These are phyloP conservation scores for Ascochyta clinopodiicola DNA, from an alignment of 2,329 filamentous ascomycete genomes.

Conservation along the genomic window DNA sequence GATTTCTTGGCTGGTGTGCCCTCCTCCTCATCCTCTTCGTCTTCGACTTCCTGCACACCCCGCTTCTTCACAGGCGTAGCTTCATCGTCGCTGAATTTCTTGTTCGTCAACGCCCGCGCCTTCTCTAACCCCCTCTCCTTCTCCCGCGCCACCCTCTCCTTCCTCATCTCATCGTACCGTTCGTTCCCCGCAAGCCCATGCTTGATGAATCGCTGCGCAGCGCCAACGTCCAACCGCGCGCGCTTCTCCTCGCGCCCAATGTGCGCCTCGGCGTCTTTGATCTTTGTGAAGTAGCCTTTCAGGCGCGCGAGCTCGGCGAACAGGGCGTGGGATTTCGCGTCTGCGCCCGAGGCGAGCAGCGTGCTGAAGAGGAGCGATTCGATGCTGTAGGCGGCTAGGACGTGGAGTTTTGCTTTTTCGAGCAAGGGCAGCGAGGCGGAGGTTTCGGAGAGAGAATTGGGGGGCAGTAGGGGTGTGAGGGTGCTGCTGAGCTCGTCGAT, in stretches of 20 bases:
- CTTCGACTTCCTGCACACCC: background rate
- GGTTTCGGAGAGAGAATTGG: slow-evolving; percentile 67
- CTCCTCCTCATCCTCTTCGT: background rate
- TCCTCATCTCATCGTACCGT: slow-evolving; percentile 50
- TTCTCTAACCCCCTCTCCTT: slow-evolving; percentile 34
- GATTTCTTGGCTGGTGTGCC: background rate
- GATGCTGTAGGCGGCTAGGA: slow-evolving; percentile 85
- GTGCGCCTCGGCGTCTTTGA: slow-evolving; percentile 71
- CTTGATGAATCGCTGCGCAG: slow-evolving; percentile 81
- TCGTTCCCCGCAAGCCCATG: slow-evolving; percentile 70
- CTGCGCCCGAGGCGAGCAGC: slow-evolving; percentile 75
- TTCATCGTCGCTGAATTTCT: slow-evolving; percentile 32
- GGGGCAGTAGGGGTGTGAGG: slow-evolving; percentile 74
- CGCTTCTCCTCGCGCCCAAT: slow-evolving; percentile 58
- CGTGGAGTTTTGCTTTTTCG: slow-evolving; percentile 92
- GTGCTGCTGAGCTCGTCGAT: slow-evolving; percentile 79
- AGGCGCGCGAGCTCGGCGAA: slow-evolving; percentile 86
- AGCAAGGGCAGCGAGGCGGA: slow-evolving; percentile 85
- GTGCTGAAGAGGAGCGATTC: slow-evolving; percentile 89
- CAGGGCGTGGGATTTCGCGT: slow-evolving; percentile 84
- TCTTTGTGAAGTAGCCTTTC: slow-evolving; percentile 91
- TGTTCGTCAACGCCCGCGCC: slow-evolving; percentile 28
- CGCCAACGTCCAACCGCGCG: slow-evolving; percentile 73
- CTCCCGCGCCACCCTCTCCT: slow-evolving; percentile 47
- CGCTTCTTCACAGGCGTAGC: slow-evolving; percentile 30